Evolutionary conservation across 495 filamentous ascomycete species (phyloP).

Genomic region (Talaromyces borbonicus): DNA sequence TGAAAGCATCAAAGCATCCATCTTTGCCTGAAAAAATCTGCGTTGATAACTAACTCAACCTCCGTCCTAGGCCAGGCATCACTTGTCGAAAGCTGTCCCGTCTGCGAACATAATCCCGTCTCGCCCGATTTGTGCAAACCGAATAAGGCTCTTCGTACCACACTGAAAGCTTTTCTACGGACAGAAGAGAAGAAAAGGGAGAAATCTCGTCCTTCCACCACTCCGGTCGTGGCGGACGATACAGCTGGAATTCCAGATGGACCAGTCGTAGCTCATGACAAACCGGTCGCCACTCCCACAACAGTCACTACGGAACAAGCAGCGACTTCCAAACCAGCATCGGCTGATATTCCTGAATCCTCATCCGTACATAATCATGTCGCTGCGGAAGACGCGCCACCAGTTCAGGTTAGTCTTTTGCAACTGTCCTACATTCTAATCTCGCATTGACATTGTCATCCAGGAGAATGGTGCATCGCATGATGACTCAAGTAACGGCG

Average conservation of each 20-base stretch:
- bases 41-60: conserved; percentile 17
- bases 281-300: background rate
- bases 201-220: conserved; percentile 40
- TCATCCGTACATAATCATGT: conserved; percentile 2
- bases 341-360: conserved; percentile 4
- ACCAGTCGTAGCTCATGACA: conserved; percentile 3
- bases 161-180: conserved; percentile 77
- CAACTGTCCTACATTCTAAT: background rate
- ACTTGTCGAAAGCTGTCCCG: conserved; percentile 72
- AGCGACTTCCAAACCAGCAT: background rate
- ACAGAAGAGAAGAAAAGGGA: conserved; percentile 80
- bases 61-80: conserved; percentile 67
- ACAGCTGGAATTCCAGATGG: conserved; percentile 17
- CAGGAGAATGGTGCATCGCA: conserved; percentile 9
- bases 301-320: background rate
- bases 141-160: conserved; percentile 78
- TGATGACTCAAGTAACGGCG: conserved; percentile 7
- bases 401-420: background rate
- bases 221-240: conserved; percentile 18
- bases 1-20: conserved; percentile 2
- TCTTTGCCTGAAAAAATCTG: background rate
- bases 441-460: background rate
- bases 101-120: conserved; percentile 85
- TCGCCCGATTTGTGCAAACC: conserved; percentile 78
- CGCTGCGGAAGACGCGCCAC: conserved; percentile 1